These are phyloP conservation scores for Detonula confervacea DNA, from an alignment of 352 stramenopile genomes.

Conservation along the genomic window DNA sequence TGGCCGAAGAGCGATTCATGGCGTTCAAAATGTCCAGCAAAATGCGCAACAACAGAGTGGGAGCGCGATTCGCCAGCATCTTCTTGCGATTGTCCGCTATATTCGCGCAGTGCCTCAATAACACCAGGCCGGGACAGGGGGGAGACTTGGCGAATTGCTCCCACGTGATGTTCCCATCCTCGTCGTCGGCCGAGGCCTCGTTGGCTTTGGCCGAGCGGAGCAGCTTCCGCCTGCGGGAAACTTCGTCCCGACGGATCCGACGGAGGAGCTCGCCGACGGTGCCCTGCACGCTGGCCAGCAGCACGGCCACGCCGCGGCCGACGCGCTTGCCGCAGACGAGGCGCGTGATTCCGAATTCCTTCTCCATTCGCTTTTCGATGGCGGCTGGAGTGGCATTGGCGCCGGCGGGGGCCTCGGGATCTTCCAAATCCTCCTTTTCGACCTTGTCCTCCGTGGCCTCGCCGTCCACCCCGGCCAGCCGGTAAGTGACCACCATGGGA, in stretches of 20 bases:
- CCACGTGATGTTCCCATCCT: constrained; percentile 62
- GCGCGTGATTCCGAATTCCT: constrained; percentile 77
- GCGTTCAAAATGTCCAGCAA: constrained; percentile 82
- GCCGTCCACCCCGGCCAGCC: constrained; percentile 87
- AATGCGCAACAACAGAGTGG: constrained; percentile 74
- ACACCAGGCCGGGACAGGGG: constrained; percentile 62
- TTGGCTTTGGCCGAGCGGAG: no score
- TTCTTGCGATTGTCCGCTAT: constrained; percentile 78
- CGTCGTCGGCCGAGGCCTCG: not conserved
- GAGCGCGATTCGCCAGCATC: constrained; percentile 70
- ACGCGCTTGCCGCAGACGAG: constrained; percentile 36
- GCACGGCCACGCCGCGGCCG: constrained; percentile 54
- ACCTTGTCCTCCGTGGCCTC: constrained; percentile 89
- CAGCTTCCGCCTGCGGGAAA: no score
- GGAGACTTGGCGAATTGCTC: constrained; percentile 59
- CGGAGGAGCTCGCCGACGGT: constrained; percentile 62
- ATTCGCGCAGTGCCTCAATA: constrained; percentile 73
- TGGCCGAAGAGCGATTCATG: constrained; percentile 59
- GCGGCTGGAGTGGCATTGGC: constrained; percentile 38
- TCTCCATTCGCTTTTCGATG: constrained; percentile 69
- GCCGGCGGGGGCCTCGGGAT: constrained; percentile 69
- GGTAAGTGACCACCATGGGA: constrained; percentile 88
- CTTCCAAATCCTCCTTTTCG: constrained; percentile 75
- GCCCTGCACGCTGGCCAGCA: constrained; percentile 65
- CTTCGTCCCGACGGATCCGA: constrained; percentile 75